phyloP scores from a whole-genome alignment of 352 stramenopile genomes.

The Pythium oligandrum region DNA sequence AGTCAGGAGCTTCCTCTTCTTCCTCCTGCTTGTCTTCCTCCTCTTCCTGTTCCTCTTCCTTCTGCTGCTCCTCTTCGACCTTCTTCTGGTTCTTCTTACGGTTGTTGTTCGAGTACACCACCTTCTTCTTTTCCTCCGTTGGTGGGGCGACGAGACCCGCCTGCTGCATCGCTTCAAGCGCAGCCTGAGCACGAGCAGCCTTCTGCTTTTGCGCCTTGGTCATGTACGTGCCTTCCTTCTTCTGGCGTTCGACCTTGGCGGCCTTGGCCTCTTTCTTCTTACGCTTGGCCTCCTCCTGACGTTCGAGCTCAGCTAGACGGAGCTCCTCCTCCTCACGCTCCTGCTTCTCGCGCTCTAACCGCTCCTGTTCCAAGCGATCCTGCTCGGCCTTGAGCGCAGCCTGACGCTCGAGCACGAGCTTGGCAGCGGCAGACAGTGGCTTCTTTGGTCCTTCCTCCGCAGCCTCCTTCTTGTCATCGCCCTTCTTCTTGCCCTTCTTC shows the following conservation, averaged over 20 bases:
- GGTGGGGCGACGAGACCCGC: slow-evolving; percentile 74
- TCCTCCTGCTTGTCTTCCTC: slow-evolving; percentile 27
- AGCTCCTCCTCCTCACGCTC: slow-evolving; percentile 68
- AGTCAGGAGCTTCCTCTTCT: slow-evolving; percentile 59
- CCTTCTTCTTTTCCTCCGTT: slow-evolving; percentile 84
- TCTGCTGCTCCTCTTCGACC: slow-evolving; percentile 27
- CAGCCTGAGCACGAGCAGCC: slow-evolving; percentile 79
- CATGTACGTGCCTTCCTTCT: slow-evolving; percentile 97
- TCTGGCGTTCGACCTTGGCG: slow-evolving; percentile 91
- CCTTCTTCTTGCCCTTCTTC: slow-evolving; percentile 64
- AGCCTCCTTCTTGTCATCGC: slow-evolving; percentile 13
- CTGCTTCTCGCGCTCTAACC: slow-evolving; percentile 49
- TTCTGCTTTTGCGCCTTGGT: slow-evolving; percentile 98
- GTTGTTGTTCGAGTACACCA: slow-evolving; percentile 90
- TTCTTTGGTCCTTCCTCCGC: slow-evolving; percentile 45
- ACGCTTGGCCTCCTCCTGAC: slow-evolving; percentile 53
- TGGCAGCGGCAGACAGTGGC: slow-evolving; percentile 64
- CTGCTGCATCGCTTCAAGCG: slow-evolving; percentile 90
- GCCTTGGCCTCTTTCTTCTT: slow-evolving; percentile 85
- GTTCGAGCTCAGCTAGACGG: slow-evolving; percentile 35
- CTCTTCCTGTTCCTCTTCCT: slow-evolving; percentile 45
- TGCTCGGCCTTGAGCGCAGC: slow-evolving; percentile 66
- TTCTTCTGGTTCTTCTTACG: slow-evolving; percentile 31
- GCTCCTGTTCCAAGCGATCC: slow-evolving; percentile 58
- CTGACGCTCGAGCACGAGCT: slow-evolving; percentile 70